These are phyloP conservation scores for Cicer cuneatum DNA, from an alignment of 306 rosid species.

Conservation along the genomic window DNA sequence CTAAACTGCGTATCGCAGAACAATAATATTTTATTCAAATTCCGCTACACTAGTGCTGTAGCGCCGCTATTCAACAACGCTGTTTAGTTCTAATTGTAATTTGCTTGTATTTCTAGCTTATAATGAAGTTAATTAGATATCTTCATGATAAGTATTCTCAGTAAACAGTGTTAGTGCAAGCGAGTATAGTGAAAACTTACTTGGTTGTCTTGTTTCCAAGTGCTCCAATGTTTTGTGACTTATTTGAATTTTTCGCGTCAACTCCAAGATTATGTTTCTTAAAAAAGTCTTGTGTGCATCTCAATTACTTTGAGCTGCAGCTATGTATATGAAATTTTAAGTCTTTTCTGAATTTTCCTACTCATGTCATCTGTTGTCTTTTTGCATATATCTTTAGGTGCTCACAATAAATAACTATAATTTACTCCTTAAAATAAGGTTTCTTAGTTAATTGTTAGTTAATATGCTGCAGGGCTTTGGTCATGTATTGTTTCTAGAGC, in stretches of 20 bases:
- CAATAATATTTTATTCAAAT: too few relatives aligned
- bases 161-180: slow-evolving; percentile 7
- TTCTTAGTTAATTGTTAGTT: slow-evolving; percentile 37
- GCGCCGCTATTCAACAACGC: too few relatives aligned
- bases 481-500: slow-evolving; percentile 63
- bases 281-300: slow-evolving; percentile 20
- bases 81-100: slow-evolving; percentile 14
- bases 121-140: slow-evolving; percentile 21
- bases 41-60: too few relatives aligned
- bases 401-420: slow-evolving; percentile 8
- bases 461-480: slow-evolving; percentile 77
- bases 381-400: slow-evolving; percentile 14
- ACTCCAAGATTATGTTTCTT: slow-evolving; percentile 1
- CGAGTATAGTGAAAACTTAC: slow-evolving; percentile 5
- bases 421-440: slow-evolving; percentile 10
- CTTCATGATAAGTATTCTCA: slow-evolving; percentile 19
- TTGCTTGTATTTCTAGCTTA: slow-evolving; percentile 19
- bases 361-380: slow-evolving; percentile 9
- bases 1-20: too few relatives aligned
- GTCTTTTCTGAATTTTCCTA: slow-evolving; percentile 38
- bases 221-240: slow-evolving; percentile 15
- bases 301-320: slow-evolving; percentile 20
- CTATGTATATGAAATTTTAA: slow-evolving; percentile 32
- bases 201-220: slow-evolving; percentile 28
- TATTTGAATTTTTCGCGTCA: slow-evolving; percentile 1